phyloP scores from a whole-genome alignment of 2,329 filamentous ascomycete genomes.

The Nannizziopsis arthrosporioides region DNA sequence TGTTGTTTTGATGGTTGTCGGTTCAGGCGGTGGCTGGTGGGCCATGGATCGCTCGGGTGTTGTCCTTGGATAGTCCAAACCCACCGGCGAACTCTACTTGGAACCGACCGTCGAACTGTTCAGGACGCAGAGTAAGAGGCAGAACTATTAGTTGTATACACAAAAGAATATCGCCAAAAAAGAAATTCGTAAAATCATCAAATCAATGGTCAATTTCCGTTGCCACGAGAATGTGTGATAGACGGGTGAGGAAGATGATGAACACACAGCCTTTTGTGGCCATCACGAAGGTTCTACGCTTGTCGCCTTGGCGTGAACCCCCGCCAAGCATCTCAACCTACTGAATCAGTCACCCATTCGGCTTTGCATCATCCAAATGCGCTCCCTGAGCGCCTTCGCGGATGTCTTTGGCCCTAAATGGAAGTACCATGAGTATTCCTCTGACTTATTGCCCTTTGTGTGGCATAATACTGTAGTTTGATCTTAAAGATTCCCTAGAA shows the following conservation, averaged over 20 bases:
- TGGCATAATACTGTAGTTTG: too few species aligned
- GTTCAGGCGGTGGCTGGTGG: conserved; percentile 10
- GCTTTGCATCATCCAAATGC: too few species aligned
- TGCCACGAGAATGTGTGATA: background rate
- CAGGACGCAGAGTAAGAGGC: background rate
- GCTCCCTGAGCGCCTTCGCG: too few species aligned
- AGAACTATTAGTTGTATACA: background rate
- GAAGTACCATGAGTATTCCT: too few species aligned
- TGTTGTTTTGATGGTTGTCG: conserved; percentile 5
- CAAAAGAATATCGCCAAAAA: background rate
- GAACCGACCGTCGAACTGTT: background rate
- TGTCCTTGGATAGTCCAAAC: conserved; percentile 7
- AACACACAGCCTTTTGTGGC: background rate
- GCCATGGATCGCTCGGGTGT: conserved; percentile 2
- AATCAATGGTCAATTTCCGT: background rate
- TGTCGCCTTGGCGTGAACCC: too few species aligned
- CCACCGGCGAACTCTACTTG: background rate
- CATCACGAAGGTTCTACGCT: too few species aligned
- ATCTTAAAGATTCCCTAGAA: too few species aligned
- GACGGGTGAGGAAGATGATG: background rate
- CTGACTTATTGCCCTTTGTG: too few species aligned
- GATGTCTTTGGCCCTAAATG: too few species aligned
- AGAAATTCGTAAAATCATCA: conserved; percentile 9
- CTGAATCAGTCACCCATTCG: too few species aligned
- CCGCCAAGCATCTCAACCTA: too few species aligned